Percentiles rank a stretch among this genome's conserved stretches.
phyloP scores from a whole-genome alignment of 148 eudicot genomes.

The Heliosperma pusillum region DNA sequence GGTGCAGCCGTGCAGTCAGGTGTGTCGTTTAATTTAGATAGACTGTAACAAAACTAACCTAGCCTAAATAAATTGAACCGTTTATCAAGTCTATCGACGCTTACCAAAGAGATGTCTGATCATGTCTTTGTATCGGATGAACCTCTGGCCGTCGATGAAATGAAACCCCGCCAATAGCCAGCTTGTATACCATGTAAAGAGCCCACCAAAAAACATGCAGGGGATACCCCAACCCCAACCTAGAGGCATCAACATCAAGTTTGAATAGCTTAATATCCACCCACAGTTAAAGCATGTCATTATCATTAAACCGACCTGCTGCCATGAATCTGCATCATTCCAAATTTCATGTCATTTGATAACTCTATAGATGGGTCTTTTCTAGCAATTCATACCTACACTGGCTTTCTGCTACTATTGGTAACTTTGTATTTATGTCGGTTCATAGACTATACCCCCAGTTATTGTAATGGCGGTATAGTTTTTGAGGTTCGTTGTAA shows the following conservation, averaged over 20 bases:
- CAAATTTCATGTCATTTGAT: not conserved
- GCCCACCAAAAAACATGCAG: conserved; percentile 38
- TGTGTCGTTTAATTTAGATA: not conserved
- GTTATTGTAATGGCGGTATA: too few species aligned
- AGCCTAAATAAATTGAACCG: not conserved
- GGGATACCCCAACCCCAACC: conserved; percentile 57
- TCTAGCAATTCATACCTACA: not conserved
- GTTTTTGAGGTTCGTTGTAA: too few species aligned
- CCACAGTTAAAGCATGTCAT: conserved; percentile 50
- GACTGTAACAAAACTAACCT: not conserved
- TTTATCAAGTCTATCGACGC: conserved; percentile 7
- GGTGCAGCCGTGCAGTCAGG: not conserved
- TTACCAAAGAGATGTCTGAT: conserved; percentile 54
- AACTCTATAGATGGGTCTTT: not conserved
- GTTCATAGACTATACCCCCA: too few species aligned
- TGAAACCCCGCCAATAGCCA: conserved; percentile 58
- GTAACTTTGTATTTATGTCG: too few species aligned
- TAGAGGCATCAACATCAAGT: conserved; percentile 49
- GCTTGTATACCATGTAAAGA: conserved; percentile 47
- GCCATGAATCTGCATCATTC: conserved; percentile 50
- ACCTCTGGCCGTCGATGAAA: conserved; percentile 50
- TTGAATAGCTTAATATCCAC: conserved; percentile 57
- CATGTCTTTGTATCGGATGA: conserved; percentile 56
- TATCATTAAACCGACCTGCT: conserved; percentile 55
- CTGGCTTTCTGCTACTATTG: not conserved